Conservation (phyloP, 2,329 filamentous ascomycete genomes). For the Ophiocordyceps robertsii region DNA sequence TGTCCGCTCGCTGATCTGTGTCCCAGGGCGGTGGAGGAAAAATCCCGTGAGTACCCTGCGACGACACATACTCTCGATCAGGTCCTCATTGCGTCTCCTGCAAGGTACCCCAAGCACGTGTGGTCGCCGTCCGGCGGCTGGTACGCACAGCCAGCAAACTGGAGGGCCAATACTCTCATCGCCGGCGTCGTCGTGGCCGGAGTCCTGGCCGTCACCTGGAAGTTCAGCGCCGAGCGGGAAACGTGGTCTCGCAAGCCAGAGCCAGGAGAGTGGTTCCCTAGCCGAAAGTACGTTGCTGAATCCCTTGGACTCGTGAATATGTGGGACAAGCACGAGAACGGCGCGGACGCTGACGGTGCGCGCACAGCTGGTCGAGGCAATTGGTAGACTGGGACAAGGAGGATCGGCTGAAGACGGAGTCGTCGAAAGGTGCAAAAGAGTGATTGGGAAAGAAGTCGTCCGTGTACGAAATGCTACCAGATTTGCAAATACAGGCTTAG, state of each 20-base stretch:
- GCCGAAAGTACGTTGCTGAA: constrained; percentile 56
- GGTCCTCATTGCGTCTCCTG: background rate
- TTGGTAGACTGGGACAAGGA: constrained; percentile 31
- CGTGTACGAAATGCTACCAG: constrained; percentile 4
- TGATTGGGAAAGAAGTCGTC: constrained; percentile 3
- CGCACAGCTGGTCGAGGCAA: constrained; percentile 29
- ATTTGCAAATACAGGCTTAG: too few species aligned
- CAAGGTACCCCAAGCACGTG: constrained; percentile 93
- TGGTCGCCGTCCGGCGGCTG: constrained; percentile 98
- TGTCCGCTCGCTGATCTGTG: background rate
- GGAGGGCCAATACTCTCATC: constrained; percentile 81
- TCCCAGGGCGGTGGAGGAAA: constrained; percentile 60
- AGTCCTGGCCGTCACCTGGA: constrained; percentile 55
- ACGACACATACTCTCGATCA: constrained; percentile 3
- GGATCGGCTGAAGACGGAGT: constrained; percentile 21
- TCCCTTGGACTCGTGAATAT: background rate
- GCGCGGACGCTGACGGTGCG: background rate
- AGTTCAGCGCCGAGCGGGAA: constrained; percentile 61
- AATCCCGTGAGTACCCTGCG: constrained; percentile 34
- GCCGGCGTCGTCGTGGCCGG: constrained; percentile 56
- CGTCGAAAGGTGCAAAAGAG: constrained; percentile 14
- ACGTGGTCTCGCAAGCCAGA: constrained; percentile 63
- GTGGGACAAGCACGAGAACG: background rate
- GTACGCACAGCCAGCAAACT: constrained; percentile 92
- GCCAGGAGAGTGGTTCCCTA: constrained; percentile 66